Evolutionary conservation across 73 alveolate genomes (phyloP).

Genomic region (Durusdinium trenchii): DNA sequence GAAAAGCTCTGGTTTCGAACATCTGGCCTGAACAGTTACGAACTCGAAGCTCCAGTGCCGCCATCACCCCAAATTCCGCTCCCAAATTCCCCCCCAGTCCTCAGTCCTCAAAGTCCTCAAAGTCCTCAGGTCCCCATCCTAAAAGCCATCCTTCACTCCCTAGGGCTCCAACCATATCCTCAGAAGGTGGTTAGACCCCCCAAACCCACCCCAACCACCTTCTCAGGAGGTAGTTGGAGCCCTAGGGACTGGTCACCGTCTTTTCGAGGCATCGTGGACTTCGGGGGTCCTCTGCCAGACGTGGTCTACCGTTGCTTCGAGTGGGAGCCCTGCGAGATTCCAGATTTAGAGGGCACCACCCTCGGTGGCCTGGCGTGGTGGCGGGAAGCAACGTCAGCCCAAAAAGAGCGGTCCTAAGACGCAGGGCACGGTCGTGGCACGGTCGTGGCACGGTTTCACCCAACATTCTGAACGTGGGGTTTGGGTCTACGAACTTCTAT

Average conservation of each 20-base stretch:
- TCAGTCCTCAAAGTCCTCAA: no score
- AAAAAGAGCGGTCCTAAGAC: no score
- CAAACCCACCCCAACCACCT: neutral
- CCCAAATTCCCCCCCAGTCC: no score
- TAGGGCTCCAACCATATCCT: neutral
- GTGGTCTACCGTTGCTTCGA: constrained; percentile 90
- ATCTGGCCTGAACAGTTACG: no score
- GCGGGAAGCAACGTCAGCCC: neutral
- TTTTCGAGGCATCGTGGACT: constrained; percentile 38
- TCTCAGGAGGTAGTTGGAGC: neutral
- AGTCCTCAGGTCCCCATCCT: no score
- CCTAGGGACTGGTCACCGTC: neutral
- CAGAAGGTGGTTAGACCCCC: neutral
- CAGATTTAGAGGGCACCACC: constrained; percentile 21
- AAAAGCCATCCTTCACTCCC: neutral
- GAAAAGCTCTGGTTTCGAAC: no score
- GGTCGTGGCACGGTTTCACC: no score
- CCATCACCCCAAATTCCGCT: no score
- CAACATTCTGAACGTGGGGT: neutral
- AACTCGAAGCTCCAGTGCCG: no score
- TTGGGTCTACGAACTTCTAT: no score
- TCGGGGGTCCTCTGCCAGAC: constrained; percentile 86
- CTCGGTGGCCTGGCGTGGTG: neutral
- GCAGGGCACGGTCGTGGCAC: neutral
- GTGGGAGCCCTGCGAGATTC: constrained; percentile 83